Evolutionary conservation across 768 basidiomycete species (phyloP).

Genomic region (Nevesoporus exiguus): DNA sequence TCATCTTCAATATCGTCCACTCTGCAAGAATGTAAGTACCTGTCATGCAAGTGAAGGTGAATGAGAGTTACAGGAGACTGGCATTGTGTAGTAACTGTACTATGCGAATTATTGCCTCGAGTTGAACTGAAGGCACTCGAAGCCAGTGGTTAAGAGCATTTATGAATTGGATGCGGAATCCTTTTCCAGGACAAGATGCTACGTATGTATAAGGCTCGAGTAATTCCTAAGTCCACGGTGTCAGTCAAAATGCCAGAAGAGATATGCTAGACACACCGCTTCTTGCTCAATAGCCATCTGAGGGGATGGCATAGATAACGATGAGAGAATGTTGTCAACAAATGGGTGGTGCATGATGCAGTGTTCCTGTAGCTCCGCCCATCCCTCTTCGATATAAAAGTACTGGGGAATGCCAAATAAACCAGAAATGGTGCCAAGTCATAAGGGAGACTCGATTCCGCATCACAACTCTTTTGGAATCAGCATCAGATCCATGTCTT

Average conservation of each 20-base stretch:
- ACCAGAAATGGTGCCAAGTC: constrained; percentile 5
- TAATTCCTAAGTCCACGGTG: constrained; percentile 37
- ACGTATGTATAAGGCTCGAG: constrained; percentile 90
- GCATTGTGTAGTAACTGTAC: constrained; percentile 93
- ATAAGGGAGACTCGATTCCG: not conserved
- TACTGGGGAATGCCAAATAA: not conserved
- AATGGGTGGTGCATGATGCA: constrained; percentile 23
- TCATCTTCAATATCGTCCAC: constrained; percentile 97
- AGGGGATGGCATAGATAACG: constrained; percentile 29
- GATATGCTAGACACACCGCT: constrained; percentile 14
- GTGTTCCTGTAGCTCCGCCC: not conserved
- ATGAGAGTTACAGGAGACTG: constrained; percentile 70
- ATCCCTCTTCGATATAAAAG: constrained; percentile 10
- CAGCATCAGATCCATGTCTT: not conserved
- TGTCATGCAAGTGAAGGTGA: not conserved
- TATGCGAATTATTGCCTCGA: constrained; percentile 69
- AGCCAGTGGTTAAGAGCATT: constrained; percentile 93
- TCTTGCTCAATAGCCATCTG: constrained; percentile 22
- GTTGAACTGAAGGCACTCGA: constrained; percentile 69
- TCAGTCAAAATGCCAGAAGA: not conserved
- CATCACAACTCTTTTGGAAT: constrained; percentile 3
- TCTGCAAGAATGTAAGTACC: constrained; percentile 38
- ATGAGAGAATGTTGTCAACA: constrained; percentile 39
- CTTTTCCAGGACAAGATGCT: constrained; percentile 83
- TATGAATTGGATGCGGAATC: constrained; percentile 81